Percentiles rank a stretch among this genome's conserved stretches.
Conservation (phyloP, 768 basidiomycete species). For the Tricholoma sp. region DNA sequence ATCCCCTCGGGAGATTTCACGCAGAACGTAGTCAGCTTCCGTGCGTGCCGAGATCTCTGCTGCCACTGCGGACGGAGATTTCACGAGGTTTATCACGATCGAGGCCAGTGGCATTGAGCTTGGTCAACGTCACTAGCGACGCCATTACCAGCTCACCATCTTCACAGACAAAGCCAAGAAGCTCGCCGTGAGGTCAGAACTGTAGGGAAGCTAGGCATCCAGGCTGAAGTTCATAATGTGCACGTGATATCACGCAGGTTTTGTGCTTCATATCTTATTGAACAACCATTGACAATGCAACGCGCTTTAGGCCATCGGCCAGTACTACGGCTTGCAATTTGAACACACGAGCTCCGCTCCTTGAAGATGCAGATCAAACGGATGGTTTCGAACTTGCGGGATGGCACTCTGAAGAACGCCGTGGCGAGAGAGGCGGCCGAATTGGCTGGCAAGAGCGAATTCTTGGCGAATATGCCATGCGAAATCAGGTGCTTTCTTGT, state of each 20-base stretch:
- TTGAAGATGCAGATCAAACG: constrained; percentile 99
- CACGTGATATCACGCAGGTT: constrained; percentile 75
- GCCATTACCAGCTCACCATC: constrained; percentile 55
- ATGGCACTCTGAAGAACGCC: constrained; percentile 97
- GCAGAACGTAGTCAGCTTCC: constrained; percentile 88
- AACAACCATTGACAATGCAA: not conserved
- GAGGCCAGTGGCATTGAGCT: constrained; percentile 82
- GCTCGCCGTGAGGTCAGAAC: constrained; percentile 71
- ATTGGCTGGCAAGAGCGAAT: constrained; percentile 94
- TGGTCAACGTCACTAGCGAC: constrained; percentile 97
- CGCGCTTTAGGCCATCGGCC: constrained; percentile 61
- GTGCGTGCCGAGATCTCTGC: constrained; percentile 94
- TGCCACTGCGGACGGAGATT: too few species aligned
- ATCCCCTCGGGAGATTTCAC: constrained; percentile 93
- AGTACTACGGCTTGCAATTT: constrained; percentile 97
- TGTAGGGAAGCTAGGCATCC: constrained; percentile 70
- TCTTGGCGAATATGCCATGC: constrained; percentile 76
- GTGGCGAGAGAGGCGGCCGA: constrained; percentile 96
- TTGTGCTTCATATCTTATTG: not conserved
- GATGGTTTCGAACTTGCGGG: constrained; percentile 97
- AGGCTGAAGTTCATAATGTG: constrained; percentile 94
- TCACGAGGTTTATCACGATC: too few species aligned
- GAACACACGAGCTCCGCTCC: constrained; percentile 99
- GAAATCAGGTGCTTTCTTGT: too few species aligned
- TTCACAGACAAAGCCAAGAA: constrained; percentile 75